Evolutionary conservation across 2,329 filamentous ascomycete genomes (phyloP), one percentile per base, ranked within the genome.

Genomic region (Fusarium sterilihyphosum): DNA sequence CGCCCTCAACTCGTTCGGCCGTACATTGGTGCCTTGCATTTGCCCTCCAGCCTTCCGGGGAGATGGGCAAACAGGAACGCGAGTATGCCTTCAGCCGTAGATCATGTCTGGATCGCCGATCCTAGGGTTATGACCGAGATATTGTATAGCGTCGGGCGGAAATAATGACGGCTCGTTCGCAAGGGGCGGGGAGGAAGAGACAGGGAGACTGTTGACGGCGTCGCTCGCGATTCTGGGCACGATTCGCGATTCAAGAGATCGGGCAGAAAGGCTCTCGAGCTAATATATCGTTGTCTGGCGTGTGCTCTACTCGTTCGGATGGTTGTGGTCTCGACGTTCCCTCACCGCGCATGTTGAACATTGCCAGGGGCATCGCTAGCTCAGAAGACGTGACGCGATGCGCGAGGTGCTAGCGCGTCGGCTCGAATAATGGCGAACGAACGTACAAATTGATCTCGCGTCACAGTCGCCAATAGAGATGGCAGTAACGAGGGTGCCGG

Each of bases 31-130:
- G 41, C 14, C 9, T 43, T 3, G 41, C 9, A 43, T 24, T 24
- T 8, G 6, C 10, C 41, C n/a, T 24, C 10, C 6, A 2, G 31
- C 6, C 31, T 5, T 2, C 14, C 31, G 1, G n/a, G 5, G 5
- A 17, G 0, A 44, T 7, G 10, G 6, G 0, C 0, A 44, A 24
- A 2, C 16, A 29, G 4, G 16, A 17, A 24, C 1, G 9, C 6
- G 14, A 44, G 1, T 3, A 44, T 24, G 4, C 4, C 4, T 7
- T 12, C 6, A 12, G 10, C 16, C 10, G n/a, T 44, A 17, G n/a
- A 1, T 24, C 2, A 24, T 44, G 0, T 44, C 6, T 1, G 1
- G 7, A 40, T 4, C 3, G 7, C 2, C 38, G 1, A 1, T 14
- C 5, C 20, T 2, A 5, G 20, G 11, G 11, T 40, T 22, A 22